phyloP scores from a whole-genome alignment of 371 early-diverging fungal genomes.

The Rhizopus sp. region DNA sequence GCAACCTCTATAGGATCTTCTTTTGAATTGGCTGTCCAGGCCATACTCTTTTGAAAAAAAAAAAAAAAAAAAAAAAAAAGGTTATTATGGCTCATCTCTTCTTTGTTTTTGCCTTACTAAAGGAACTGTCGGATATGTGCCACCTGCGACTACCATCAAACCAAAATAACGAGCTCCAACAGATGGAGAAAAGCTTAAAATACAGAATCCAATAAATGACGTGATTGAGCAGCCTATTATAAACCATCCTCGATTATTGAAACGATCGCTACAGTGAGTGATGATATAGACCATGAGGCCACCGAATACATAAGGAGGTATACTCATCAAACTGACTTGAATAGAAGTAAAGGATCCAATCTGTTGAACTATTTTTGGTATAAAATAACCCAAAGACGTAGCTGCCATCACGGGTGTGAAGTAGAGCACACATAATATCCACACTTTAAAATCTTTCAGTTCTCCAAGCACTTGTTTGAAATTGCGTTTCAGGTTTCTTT shows the following conservation, averaged over 20 bases:
- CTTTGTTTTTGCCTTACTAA: slow-evolving; percentile 30
- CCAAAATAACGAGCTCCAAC: slow-evolving; percentile 50
- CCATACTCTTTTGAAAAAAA: slow-evolving; percentile 37
- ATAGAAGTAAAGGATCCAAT: slow-evolving; percentile 45
- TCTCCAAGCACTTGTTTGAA: slow-evolving; percentile 26
- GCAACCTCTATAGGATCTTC: slow-evolving; percentile 44
- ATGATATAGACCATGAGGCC: slow-evolving; percentile 41
- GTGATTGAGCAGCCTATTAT: slow-evolving; percentile 41
- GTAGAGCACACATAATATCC: slow-evolving; percentile 47
- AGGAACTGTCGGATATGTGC: slow-evolving; percentile 53
- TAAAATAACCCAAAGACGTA: slow-evolving; percentile 49
- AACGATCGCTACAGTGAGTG: slow-evolving; percentile 39
- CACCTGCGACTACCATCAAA: slow-evolving; percentile 48
- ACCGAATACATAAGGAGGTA: slow-evolving; percentile 54
- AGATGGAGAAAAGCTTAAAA: slow-evolving; percentile 40
- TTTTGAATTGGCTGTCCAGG: slow-evolving; percentile 54
- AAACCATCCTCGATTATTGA: slow-evolving; percentile 41
- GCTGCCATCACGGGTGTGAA: slow-evolving; percentile 59
- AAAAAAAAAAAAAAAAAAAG: not conserved
- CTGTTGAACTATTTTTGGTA: slow-evolving; percentile 51
- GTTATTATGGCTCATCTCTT: not conserved
- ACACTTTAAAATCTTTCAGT: slow-evolving; percentile 42
- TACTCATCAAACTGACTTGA: slow-evolving; percentile 51
- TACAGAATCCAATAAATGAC: slow-evolving; percentile 41
- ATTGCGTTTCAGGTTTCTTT: slow-evolving; percentile 17